These are phyloP conservation scores for Cladosporium sp. DNA, from an alignment of 2,329 filamentous ascomycete species.

Conservation along the genomic window DNA sequence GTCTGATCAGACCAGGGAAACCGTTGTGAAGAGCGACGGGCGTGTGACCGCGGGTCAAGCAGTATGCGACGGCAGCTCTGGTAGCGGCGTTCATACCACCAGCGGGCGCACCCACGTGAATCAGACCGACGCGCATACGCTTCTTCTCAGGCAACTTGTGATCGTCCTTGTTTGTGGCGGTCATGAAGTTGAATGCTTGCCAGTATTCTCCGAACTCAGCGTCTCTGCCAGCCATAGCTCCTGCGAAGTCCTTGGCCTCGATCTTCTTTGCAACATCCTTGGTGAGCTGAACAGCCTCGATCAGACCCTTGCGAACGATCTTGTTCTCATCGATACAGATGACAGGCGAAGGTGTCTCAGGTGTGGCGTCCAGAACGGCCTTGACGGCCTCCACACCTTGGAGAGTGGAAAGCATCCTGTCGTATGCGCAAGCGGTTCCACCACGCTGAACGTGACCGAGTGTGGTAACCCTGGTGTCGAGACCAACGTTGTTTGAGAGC, in stretches of 20 bases:
- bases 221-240: conserved; percentile 83
- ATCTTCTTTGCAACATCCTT: conserved; percentile 81
- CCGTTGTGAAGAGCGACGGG: conserved; percentile 93
- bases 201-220: conserved; percentile 93
- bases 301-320: conserved; percentile 82
- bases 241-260: conserved; percentile 76
- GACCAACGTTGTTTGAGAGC: conserved; percentile 71
- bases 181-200: conserved; percentile 84
- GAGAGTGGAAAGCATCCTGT: conserved; percentile 85
- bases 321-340: conserved; percentile 98
- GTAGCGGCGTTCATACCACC: conserved; percentile 98
- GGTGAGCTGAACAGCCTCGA: conserved; percentile 83
- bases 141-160: conserved; percentile 66
- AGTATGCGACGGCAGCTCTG: conserved; percentile 88
- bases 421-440: conserved; percentile 86
- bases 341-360: conserved; percentile 85
- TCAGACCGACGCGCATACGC: conserved; percentile 90
- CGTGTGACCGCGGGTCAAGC: conserved; percentile 84
- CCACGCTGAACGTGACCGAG: conserved; percentile 97
- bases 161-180: conserved; percentile 69
- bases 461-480: conserved; percentile 92
- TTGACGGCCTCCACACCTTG: conserved; percentile 94
- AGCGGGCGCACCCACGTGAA: conserved; percentile 93
- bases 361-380: conserved; percentile 82
- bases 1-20: conserved; percentile 87